Conservation (phyloP, 2,329 filamentous ascomycete genomes). For the Claviceps sp. region DNA sequence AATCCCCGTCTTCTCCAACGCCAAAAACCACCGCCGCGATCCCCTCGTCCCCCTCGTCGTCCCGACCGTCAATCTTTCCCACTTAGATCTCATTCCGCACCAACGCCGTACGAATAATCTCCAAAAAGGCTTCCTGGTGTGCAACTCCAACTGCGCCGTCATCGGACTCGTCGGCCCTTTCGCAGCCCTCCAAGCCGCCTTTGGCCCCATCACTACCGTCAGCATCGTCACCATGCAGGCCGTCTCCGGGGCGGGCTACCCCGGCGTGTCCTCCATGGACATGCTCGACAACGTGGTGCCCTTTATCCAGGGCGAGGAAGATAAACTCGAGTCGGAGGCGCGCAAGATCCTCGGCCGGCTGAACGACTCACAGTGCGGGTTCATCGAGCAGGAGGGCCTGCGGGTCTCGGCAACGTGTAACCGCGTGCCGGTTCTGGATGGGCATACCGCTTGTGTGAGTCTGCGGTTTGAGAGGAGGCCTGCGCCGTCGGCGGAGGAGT, state of each 20-base stretch:
- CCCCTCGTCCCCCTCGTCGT: conserved; percentile 86
- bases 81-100: conserved; percentile 80
- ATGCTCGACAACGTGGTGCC: conserved; percentile 93
- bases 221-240: conserved; percentile 90
- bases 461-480: conserved; percentile 67
- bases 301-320: conserved; percentile 85
- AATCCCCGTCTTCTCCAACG: conserved; percentile 90
- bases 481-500: conserved; percentile 59
- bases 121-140: conserved; percentile 81
- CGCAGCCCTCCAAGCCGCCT: conserved; percentile 73
- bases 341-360: conserved; percentile 82
- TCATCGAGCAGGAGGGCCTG: conserved; percentile 61
- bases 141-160: conserved; percentile 97
- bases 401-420: conserved; percentile 82
- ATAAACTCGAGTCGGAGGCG: conserved; percentile 90
- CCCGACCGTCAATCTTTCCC: conserved; percentile 82
- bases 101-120: conserved; percentile 63
- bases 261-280: conserved; percentile 86
- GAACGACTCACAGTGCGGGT: conserved; percentile 57
- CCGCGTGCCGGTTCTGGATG: conserved; percentile 86
- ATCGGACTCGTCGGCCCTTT: conserved; percentile 94
- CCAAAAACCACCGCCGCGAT: conserved; percentile 90
- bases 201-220: conserved; percentile 65
- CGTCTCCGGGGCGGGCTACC: conserved; percentile 83
- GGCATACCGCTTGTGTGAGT: conserved; percentile 89